Base-by-base conservation (phyloP, 2,329 filamentous ascomycete species). In the Phaeophleospora eucalypticola region DNA sequence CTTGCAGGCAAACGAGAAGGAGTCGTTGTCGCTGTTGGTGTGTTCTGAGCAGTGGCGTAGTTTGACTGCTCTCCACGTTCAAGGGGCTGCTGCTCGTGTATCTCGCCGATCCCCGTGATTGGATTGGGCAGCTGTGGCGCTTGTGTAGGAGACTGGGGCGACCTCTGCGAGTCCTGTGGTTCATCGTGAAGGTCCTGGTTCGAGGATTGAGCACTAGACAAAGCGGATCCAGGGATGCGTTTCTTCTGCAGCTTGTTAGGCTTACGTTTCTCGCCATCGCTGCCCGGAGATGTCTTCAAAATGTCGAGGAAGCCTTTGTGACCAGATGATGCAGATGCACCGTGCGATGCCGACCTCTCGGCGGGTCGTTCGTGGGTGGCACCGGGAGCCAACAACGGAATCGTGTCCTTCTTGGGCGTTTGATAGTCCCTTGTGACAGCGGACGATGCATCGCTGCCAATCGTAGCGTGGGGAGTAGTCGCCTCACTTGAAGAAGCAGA, bases 241-340 rank as follows among this genome's bases (percentile, higher is more conserved):
- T 88, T 95, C 74, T 97, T 97, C 67, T 85, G 86, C 42, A 98
- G 73, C 68, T 96, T 95, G 62, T 95, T 96, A 0, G 89, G 88
- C 63, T 84, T 85, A 37, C 87, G 80, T 4, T 62, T 63, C 10
- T 72, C 67, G 7, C 62, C 63, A n/a, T 72, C 68, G 19, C 71
- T 75, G 12, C 77, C 76, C 1, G 84, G 81, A 2, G 86, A 84
- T 54, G 84, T 79, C 59, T 86, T 79, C 61, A 94, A 86, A 32
- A 94, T 71, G 59, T 73, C 80, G 42, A 85, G 76, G 45, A 94
- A 64, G 34, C 45, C 45, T 35, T 47, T 47, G 54, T 53, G 59
- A 17, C 60, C 49, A 12, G 62, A 58, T 12, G 45, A 36, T 9
- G 59, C 46, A 10, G 63, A 60, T 8, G 61, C 54, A 9, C 61